phyloP scores from a whole-genome alignment of 2,329 filamentous ascomycete genomes.

The Stemphylium beticola region DNA sequence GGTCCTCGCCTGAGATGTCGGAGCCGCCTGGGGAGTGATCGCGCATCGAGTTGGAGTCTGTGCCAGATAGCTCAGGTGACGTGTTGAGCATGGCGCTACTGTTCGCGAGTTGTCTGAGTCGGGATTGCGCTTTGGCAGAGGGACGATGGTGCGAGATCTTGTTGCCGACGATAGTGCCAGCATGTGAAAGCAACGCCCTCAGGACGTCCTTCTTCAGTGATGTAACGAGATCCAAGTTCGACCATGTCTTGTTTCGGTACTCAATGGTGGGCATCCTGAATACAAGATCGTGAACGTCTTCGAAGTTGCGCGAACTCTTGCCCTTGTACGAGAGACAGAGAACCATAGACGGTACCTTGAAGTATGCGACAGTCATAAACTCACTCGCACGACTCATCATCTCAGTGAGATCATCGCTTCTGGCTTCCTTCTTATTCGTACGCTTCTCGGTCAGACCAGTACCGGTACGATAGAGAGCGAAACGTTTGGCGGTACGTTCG shows the following conservation, averaged over 20 bases:
- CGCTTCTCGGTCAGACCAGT: constrained; percentile 53
- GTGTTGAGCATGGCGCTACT: constrained; percentile 67
- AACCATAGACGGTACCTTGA: constrained; percentile 93
- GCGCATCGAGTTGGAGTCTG: constrained; percentile 38
- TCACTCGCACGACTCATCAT: constrained; percentile 96
- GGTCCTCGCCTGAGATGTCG: constrained; percentile 31
- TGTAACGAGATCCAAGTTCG: constrained; percentile 90
- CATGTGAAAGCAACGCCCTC: constrained; percentile 91
- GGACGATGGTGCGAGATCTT: constrained; percentile 92
- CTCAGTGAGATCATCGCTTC: constrained; percentile 88
- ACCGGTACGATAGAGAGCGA: constrained; percentile 48
- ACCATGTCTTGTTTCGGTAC: constrained; percentile 99
- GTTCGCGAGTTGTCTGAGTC: constrained; percentile 82
- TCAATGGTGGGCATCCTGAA: constrained; percentile 94
- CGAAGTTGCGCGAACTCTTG: constrained; percentile 90
- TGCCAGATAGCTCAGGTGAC: constrained; percentile 41
- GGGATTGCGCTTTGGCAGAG: constrained; percentile 76
- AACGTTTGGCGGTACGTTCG: constrained; percentile 47
- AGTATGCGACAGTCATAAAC: constrained; percentile 96
- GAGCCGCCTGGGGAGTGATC: constrained; percentile 41
- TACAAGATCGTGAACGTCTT: constrained; percentile 97
- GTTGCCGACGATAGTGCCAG: constrained; percentile 95
- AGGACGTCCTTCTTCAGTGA: constrained; percentile 94
- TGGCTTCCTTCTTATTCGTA: constrained; percentile 61
- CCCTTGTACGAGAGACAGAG: constrained; percentile 97